Base-by-base conservation (phyloP, 176 grass and related monocot species). In the Bolboschoenus planiculmis region DNA sequence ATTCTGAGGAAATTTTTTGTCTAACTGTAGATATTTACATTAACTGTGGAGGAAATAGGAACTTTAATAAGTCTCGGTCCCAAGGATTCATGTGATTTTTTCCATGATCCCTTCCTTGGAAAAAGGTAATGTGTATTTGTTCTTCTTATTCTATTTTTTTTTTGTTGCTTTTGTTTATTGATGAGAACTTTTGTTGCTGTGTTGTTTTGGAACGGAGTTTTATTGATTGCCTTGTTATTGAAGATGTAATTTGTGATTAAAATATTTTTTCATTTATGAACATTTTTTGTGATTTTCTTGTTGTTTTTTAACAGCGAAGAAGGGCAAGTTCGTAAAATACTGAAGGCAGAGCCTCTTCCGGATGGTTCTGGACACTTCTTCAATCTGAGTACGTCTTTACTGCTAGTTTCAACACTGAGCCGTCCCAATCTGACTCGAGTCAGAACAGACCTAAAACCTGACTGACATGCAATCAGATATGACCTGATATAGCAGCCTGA, bases 301-400 rank as follows among this genome's bases (percentile, higher is more conserved):
- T 39, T 73, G 48, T 79, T 84, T 31, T 59, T 78, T 26, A 74
- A 83, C 80, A 98, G 96, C 6, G 96, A 98, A 30, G 96, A 98
- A 91, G 96, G 96, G 68, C 94, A 95, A 88, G 84, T 98, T 48
- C 88, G 90, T 35, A 98, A 98, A 56, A 50, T 98, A 83, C 71
- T 98, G 15, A 98, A 93, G 84, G 89, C 87, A 75, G 96, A 98
- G 88, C 96, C 96, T 60, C 91, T 93, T 68, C 96, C 92, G 67
- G 96, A 98, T 91, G 92, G 96, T 81, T 95, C 88, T 54, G 86
- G 96, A n/a, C 89, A 88, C 11, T 93, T 95, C 89, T 98, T 98
- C 83, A 98, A 95, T 91, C 96, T 98, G 39, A 98, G 96, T 98
- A 98, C 21, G 70, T 48, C 43, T 74, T 47, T 75, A 4, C 14